Percentiles rank a stretch among this genome's conserved stretches.
phyloP scores from a whole-genome alignment of 1,139 yeast species.

The Geotrichum carabidarum region DNA sequence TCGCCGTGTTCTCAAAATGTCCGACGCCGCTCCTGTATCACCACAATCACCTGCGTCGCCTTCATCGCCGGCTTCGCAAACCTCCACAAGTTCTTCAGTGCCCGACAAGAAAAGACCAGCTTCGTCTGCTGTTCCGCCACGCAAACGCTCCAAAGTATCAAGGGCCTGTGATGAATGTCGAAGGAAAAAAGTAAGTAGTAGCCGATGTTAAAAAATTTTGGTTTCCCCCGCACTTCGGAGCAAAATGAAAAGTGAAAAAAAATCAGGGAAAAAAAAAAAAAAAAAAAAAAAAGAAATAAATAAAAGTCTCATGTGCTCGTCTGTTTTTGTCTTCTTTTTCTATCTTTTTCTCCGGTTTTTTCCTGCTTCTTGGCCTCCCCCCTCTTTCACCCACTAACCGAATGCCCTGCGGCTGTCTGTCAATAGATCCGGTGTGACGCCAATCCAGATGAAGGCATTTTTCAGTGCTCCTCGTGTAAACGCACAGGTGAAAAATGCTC shows the following conservation, averaged over 20 bases:
- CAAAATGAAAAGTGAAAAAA: no score
- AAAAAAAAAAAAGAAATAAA: no score
- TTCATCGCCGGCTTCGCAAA: not conserved
- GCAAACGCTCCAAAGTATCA: slow-evolving; percentile 42
- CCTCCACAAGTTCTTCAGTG: not conserved
- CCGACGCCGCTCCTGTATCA: slow-evolving; percentile 1
- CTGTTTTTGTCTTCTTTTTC: not conserved
- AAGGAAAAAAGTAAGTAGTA: slow-evolving; percentile 13
- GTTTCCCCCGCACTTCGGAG: slow-evolving; percentile 1
- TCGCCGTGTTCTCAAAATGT: not conserved
- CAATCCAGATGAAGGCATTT: slow-evolving; percentile 30
- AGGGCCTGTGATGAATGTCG: slow-evolving; percentile 41
- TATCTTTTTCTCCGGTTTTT: not conserved
- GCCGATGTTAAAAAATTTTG: not conserved
- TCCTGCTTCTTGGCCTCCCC: not conserved
- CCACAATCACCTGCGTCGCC: not conserved
- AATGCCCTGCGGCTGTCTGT: not conserved
- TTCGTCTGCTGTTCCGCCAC: slow-evolving; percentile 28
- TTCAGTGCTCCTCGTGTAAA: slow-evolving; percentile 39
- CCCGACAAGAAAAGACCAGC: slow-evolving; percentile 1
- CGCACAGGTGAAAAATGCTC: slow-evolving; percentile 40
- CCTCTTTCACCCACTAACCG: not conserved
- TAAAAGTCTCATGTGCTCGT: no score
- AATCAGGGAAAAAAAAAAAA: no score
- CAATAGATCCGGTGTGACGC: slow-evolving; percentile 41